phyloP scores from a whole-genome alignment of 768 basidiomycete genomes.

The Ramaria rubella region DNA sequence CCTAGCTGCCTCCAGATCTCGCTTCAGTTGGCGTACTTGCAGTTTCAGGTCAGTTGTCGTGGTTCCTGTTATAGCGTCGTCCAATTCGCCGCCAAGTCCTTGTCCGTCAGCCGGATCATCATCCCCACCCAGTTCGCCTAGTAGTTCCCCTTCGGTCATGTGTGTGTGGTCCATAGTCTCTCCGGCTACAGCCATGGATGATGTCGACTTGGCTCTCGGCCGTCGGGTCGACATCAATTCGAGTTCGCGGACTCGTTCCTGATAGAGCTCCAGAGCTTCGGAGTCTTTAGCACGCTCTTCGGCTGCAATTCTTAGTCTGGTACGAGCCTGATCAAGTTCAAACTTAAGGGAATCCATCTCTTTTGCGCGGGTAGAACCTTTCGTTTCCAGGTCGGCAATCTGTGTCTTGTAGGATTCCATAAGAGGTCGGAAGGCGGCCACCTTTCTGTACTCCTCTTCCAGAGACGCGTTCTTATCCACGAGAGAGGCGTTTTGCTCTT shows the following conservation, averaged over 20 bases:
- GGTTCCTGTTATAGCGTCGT: conserved; percentile 74
- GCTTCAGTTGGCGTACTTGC: conserved; percentile 70
- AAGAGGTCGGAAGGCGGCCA: conserved; percentile 77
- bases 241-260: conserved; percentile 84
- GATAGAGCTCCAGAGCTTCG: conserved; percentile 82
- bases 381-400: conserved; percentile 72
- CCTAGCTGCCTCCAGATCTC: conserved; percentile 70
- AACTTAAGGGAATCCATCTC: conserved; percentile 69
- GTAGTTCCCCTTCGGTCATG: conserved; percentile 42
- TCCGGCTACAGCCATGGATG: conserved; percentile 18
- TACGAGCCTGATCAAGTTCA: conserved; percentile 69
- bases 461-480: conserved; percentile 86
- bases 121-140: conserved; percentile 34
- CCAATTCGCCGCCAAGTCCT: conserved; percentile 79
- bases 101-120: conserved; percentile 38
- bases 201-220: conserved; percentile 26
- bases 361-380: conserved; percentile 55
- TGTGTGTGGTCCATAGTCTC: conserved; percentile 19
- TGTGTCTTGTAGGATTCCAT: conserved; percentile 91
- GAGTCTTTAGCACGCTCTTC: conserved; percentile 73
- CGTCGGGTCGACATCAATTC: conserved; percentile 61
- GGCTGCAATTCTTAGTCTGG: conserved; percentile 57
- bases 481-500: conserved; percentile 88
- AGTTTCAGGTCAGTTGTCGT: conserved; percentile 92
- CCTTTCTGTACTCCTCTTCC: conserved; percentile 89